Evolutionary conservation across 139 green algal genomes (phyloP), one percentile per base, ranked within the genome.

Genomic region (Spirogloea muscicola): DNA sequence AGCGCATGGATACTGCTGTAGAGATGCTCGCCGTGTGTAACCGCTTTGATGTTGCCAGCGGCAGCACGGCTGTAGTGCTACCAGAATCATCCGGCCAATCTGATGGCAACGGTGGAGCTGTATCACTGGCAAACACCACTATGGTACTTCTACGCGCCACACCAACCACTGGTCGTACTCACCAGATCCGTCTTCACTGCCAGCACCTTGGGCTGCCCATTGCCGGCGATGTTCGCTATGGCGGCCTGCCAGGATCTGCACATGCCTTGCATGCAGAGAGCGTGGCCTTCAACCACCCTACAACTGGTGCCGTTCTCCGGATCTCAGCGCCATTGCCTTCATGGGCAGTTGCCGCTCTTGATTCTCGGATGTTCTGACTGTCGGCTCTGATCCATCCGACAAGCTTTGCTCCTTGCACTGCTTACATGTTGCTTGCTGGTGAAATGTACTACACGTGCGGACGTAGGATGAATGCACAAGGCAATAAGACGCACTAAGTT

Each of bases 131-230:
- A n/a, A n/a, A n/a, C n/a, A n/a, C n/a, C n/a, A n/a, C n/a, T n/a
- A n/a, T n/a, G n/a, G 48, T 74, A 27, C 33, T 79, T 7, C 27
- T 74, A 29, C 55, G 74, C n/a, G 66, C 66, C 27, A 48, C 27
- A 9, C 74, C 74, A 5, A 49, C 2, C 25, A 77, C 74, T 13
- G 74, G 74, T 13, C 18, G 74, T 27, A 82, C 74, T n/a, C 74
- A 82, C 36, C 74, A 82, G 43, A 82, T 82, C 36, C 63, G 74
- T 13, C 36, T 82, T 52, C 74, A 82, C 55, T 82, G 74, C 40
- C 25, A 37, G 55, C 57, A 68, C 4, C 2, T 73, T 21, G 74
- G 65, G 6, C 27, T 78, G 3, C 64, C 74, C 5, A 40, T 82
- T 9, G 67, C 68, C 3, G 74, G 74, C 1, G 74, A 82, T 49